phyloP scores from a whole-genome alignment of 2,329 filamentous ascomycete species.

The Penicillium sp. region DNA sequence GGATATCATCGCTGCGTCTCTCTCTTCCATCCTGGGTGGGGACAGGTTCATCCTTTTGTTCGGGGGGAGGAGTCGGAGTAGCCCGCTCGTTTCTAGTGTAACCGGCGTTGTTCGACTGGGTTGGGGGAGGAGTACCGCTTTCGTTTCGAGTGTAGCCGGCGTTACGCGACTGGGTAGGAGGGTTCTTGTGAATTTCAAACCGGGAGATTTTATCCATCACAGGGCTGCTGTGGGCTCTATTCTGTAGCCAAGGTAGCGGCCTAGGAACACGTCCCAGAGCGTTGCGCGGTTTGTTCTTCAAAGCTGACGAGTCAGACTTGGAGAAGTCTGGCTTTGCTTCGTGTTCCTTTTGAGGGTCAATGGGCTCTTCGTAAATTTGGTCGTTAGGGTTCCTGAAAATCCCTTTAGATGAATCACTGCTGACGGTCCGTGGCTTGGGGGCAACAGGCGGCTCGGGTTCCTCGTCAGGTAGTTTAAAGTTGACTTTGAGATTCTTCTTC shows the following conservation, averaged over 20 bases:
- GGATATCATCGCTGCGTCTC: constrained; percentile 81
- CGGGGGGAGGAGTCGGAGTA: constrained; percentile 34
- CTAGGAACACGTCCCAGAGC: constrained; percentile 53
- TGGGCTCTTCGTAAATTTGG: constrained; percentile 82
- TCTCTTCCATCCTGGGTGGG: constrained; percentile 76
- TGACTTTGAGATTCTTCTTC: constrained; percentile 42
- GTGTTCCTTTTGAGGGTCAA: constrained; percentile 43
- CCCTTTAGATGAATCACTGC: constrained; percentile 46
- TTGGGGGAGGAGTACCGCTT: constrained; percentile 37
- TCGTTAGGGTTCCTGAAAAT: constrained; percentile 61
- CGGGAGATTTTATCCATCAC: constrained; percentile 49
- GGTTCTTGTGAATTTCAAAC: constrained; percentile 80
- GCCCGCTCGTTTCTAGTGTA: constrained; percentile 67
- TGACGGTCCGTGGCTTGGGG: constrained; percentile 33
- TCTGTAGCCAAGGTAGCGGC: constrained; percentile 41
- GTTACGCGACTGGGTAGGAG: constrained; percentile 78
- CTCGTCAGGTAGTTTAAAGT: constrained; percentile 40
- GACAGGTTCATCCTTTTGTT: constrained; percentile 40
- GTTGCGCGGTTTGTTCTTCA: constrained; percentile 64
- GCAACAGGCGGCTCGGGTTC: constrained; percentile 18
- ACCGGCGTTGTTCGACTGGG: constrained; percentile 75
- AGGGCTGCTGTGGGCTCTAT: constrained; percentile 41
- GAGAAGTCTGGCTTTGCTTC: constrained; percentile 29
- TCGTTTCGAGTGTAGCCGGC: constrained; percentile 73
- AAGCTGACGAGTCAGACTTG: constrained; percentile 44